These are phyloP conservation scores for Salix suchowensis DNA, from an alignment of 345 rosid genomes.

Conservation along the genomic window DNA sequence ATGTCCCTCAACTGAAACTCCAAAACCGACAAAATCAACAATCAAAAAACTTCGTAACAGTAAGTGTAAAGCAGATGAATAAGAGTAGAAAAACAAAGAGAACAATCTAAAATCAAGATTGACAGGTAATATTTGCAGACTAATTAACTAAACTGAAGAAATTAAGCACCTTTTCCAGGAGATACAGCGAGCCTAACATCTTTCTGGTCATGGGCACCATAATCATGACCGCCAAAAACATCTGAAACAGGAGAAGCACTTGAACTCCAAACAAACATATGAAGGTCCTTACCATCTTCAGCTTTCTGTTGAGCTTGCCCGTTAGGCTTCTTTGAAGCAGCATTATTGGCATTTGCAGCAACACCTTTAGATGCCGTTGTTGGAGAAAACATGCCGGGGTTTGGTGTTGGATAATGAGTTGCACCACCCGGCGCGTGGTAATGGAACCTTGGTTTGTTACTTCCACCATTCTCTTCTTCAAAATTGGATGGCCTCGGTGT, in stretches of 20 bases:
- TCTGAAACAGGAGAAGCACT: constrained; percentile 95
- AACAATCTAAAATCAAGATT: not conserved
- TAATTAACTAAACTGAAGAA: not conserved
- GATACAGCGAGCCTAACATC: constrained; percentile 74
- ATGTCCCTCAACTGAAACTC: constrained; percentile 32
- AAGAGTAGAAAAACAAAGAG: not conserved
- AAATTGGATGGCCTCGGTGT: constrained; percentile 80
- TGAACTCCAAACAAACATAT: constrained; percentile 97
- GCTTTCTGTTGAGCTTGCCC: constrained; percentile 37
- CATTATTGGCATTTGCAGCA: constrained; percentile 24
- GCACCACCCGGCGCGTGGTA: constrained; percentile 37
- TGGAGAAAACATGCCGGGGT: constrained; percentile 90
- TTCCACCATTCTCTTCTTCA: constrained; percentile 59
- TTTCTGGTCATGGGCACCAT: constrained; percentile 45
- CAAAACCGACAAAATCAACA: constrained; percentile 1
- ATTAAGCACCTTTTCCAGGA: constrained; percentile 60
- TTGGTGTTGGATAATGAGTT: constrained; percentile 86
- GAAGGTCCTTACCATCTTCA: constrained; percentile 72
- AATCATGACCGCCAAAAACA: constrained; percentile 63
- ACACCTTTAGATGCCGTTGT: constrained; percentile 33
- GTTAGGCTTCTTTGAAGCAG: constrained; percentile 38
- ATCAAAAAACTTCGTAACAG: not conserved
- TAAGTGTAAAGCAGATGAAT: not conserved
- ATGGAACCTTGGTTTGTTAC: constrained; percentile 48
- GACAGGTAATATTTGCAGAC: not conserved